A percentile compares a stretch with the other conserved stretches of the same genome.
Evolutionary conservation across 345 rosid genomes (phyloP).

Genomic region (Aethionema arabicum): DNA sequence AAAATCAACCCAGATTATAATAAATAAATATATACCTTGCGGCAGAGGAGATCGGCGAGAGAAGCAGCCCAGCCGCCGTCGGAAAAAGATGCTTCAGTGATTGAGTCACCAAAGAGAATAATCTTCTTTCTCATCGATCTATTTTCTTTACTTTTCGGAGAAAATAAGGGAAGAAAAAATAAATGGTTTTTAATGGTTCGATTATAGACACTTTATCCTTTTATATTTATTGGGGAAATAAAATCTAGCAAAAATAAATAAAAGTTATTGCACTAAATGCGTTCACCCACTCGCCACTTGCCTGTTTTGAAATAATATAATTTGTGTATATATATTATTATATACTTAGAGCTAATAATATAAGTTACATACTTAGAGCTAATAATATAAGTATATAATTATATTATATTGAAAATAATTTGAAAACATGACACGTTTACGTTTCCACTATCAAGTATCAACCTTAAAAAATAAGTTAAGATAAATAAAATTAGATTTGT

Average conservation of each 20-base stretch:
- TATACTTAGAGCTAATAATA: neutral
- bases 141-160: conserved; percentile 14
- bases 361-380: too few species aligned
- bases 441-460: too few species aligned
- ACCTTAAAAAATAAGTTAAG: too few species aligned
- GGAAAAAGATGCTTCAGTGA: conserved; percentile 72
- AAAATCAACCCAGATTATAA: too few species aligned
- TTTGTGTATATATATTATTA: too few species aligned
- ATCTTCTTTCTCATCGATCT: conserved; percentile 37
- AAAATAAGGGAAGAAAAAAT: neutral
- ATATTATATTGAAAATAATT: too few species aligned
- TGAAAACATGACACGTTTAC: too few species aligned
- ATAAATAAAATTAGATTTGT: too few species aligned
- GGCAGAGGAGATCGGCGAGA: conserved; percentile 71
- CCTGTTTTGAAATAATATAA: conserved; percentile 17
- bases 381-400: too few species aligned
- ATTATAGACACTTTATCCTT: neutral
- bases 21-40: conserved; percentile 64
- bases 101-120: conserved; percentile 85
- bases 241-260: neutral
- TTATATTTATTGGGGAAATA: conserved; percentile 5
- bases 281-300: conserved; percentile 31
- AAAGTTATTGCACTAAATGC: conserved; percentile 31
- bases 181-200: neutral
- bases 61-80: conserved; percentile 86